Conservation (phyloP, 495 filamentous ascomycete species). For the Jackrogersella multiformis region DNA sequence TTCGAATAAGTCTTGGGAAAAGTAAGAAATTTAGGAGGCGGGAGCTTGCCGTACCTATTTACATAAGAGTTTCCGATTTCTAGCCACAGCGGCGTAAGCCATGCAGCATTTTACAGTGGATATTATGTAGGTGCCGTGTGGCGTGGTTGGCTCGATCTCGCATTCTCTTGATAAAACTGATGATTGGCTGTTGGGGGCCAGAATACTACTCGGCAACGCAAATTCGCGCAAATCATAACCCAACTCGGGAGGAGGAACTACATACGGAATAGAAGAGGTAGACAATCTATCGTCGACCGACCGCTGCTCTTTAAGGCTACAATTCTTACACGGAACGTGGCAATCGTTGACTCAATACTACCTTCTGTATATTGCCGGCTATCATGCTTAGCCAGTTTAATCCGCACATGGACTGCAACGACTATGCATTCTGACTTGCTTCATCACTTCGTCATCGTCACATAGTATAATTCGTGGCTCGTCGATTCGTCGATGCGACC, state of each 20-base stretch:
- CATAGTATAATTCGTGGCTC: constrained; percentile 12
- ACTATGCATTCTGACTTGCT: constrained; percentile 15
- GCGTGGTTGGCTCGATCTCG: constrained; percentile 6
- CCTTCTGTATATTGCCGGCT: constrained; percentile 4
- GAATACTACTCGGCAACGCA: constrained; percentile 13
- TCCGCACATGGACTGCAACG: background rate
- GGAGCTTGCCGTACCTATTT: background rate
- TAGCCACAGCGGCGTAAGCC: background rate
- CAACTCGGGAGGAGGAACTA: constrained; percentile 12
- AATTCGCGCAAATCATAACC: background rate
- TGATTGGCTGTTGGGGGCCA: constrained; percentile 11
- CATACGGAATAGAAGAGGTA: no score
- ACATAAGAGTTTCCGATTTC: background rate
- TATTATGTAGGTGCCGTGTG: background rate
- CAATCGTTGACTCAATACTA: constrained; percentile 16
- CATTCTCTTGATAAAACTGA: background rate
- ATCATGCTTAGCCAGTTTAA: background rate
- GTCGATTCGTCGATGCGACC: constrained; percentile 7
- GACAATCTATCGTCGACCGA: constrained; percentile 13
- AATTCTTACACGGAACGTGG: constrained; percentile 36
- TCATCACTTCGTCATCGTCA: background rate
- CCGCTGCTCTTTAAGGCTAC: constrained; percentile 13
- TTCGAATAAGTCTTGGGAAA: background rate
- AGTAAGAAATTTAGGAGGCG: background rate
- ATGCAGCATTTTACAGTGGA: background rate